These are phyloP conservation scores for Pilatotrama ljubarskyi DNA, from an alignment of 768 basidiomycete genomes.

Conservation along the genomic window DNA sequence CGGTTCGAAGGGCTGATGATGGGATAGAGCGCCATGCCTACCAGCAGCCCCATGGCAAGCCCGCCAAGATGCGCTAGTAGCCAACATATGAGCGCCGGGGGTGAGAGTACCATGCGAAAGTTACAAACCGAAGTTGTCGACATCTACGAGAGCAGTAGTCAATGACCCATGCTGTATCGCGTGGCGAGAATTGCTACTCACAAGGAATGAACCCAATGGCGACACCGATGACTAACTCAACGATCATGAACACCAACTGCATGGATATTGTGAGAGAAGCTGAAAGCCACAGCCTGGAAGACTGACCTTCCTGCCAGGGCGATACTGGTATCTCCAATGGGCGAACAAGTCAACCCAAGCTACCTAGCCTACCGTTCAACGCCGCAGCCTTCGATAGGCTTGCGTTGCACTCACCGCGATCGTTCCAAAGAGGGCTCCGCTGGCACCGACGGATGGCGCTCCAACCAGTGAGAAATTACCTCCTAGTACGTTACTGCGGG, in stretches of 20 bases:
- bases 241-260: conserved; percentile 78
- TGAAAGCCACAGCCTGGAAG: background rate
- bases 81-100: background rate
- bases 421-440: conserved; percentile 90
- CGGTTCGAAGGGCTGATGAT: conserved; percentile 79
- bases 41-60: conserved; percentile 79
- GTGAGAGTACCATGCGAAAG: background rate
- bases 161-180: background rate
- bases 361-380: conserved; percentile 40
- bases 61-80: conserved; percentile 80
- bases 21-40: conserved; percentile 84
- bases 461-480: conserved; percentile 93
- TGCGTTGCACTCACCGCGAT: conserved; percentile 53
- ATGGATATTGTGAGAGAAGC: background rate
- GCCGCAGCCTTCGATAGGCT: no score
- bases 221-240: conserved; percentile 86
- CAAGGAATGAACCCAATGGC: conserved; percentile 84
- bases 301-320: conserved; percentile 74
- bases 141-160: conserved; percentile 43
- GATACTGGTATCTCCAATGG: conserved; percentile 89
- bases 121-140: conserved; percentile 84
- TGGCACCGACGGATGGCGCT: conserved; percentile 86
- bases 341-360: conserved; percentile 88
- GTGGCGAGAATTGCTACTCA: conserved; percentile 39
- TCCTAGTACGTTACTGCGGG: conserved; percentile 76